phyloP scores from a whole-genome alignment of 108 stramenopile species.

The Mayamaea pseudoterrestris region DNA sequence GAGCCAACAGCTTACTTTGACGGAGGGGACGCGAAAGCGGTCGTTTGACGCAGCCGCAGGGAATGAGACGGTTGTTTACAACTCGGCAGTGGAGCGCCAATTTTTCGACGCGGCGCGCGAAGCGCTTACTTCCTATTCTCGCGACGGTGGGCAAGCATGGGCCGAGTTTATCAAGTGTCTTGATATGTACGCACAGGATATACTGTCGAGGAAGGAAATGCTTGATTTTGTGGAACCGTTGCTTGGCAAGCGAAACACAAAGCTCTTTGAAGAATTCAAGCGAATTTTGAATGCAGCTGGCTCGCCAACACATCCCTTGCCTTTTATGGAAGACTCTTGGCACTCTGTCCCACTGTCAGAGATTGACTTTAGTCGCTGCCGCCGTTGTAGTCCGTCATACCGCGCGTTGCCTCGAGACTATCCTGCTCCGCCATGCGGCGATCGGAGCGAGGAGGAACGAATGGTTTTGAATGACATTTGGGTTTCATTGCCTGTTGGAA shows the following conservation, averaged over 20 bases:
- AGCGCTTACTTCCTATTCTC: constrained; percentile 59
- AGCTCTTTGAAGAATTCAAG: constrained; percentile 93
- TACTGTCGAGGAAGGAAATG: constrained; percentile 85
- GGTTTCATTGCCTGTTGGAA: constrained; percentile 92
- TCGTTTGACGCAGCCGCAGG: constrained; percentile 24
- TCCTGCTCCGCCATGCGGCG: constrained; percentile 84
- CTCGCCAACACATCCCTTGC: constrained; percentile 25
- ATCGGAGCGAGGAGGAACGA: constrained; percentile 66
- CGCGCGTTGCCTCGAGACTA: constrained; percentile 92
- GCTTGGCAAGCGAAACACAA: constrained; percentile 75
- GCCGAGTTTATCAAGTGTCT: constrained; percentile 91
- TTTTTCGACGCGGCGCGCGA: constrained; percentile 84
- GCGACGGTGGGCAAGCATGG: constrained; percentile 87
- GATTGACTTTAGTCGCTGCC: constrained; percentile 84
- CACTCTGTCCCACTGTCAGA: constrained; percentile 82
- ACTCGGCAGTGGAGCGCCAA: constrained; percentile 80
- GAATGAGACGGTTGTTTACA: constrained; percentile 72
- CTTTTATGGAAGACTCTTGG: constrained; percentile 75
- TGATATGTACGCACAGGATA: constrained; percentile 90
- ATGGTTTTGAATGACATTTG: constrained; percentile 92
- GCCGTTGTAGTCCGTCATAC: constrained; percentile 86
- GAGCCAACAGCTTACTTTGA: background rate
- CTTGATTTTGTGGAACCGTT: constrained; percentile 83
- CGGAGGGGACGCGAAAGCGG: constrained; percentile 5
- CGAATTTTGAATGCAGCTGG: constrained; percentile 75